phyloP scores from a whole-genome alignment of 805 yeast species.

The Monosporozyma aerobia region DNA sequence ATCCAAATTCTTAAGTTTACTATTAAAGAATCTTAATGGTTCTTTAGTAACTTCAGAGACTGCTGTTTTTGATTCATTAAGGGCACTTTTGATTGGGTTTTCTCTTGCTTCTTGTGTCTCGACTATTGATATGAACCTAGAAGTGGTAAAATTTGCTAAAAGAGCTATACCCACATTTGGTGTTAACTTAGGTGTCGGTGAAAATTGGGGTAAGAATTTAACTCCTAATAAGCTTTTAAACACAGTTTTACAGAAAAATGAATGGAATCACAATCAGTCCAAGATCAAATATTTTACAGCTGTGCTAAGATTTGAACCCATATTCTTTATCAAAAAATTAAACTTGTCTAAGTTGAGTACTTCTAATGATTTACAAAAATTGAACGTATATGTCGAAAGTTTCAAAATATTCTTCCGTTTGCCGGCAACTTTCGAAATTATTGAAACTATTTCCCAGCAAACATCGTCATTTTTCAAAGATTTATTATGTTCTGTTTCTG shows the following conservation, averaged over 20 bases:
- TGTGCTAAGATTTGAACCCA: slow-evolving; percentile 26
- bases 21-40: slow-evolving; percentile 24
- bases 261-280: slow-evolving; percentile 10
- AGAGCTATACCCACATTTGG: slow-evolving; percentile 16
- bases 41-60: slow-evolving; percentile 17
- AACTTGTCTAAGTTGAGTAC: slow-evolving; percentile 10
- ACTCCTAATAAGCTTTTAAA: slow-evolving; percentile 10
- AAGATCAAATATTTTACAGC: slow-evolving; percentile 27
- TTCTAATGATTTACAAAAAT: slow-evolving; percentile 13
- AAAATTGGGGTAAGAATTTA: slow-evolving; percentile 13
- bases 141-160: slow-evolving; percentile 15
- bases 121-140: slow-evolving; percentile 7
- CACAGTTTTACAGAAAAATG: slow-evolving; percentile 1
- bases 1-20: slow-evolving; percentile 15
- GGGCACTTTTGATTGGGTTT: slow-evolving; percentile 14
- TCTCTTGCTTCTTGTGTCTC: slow-evolving; percentile 18
- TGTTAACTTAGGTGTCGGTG: slow-evolving; percentile 15
- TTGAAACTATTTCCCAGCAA: slow-evolving; percentile 19
- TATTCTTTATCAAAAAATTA: slow-evolving; percentile 23
- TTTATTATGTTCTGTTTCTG: slow-evolving; percentile 22
- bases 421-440: slow-evolving; percentile 21
- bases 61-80: slow-evolving; percentile 19
- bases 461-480: slow-evolving; percentile 28
- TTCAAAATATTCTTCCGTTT: slow-evolving; percentile 28
- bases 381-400: slow-evolving; percentile 32